These are phyloP conservation scores for Alternaria hordeiaustralica DNA, from an alignment of 2,329 filamentous ascomycete species.

Conservation along the genomic window DNA sequence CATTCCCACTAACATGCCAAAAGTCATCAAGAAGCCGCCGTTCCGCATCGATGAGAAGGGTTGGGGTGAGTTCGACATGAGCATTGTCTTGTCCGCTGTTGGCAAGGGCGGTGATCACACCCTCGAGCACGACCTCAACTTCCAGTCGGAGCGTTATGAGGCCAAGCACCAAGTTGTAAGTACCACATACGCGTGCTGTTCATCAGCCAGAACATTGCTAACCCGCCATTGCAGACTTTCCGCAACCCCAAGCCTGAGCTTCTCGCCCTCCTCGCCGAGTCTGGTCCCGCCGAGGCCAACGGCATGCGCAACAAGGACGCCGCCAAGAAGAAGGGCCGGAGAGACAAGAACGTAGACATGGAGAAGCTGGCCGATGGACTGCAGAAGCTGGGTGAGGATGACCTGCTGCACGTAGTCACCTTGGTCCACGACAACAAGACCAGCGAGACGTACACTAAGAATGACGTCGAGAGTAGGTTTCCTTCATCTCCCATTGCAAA, in stretches of 20 bases:
- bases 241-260: slow-evolving; percentile 92
- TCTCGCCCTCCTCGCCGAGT: slow-evolving; percentile 78
- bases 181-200: slow-evolving; percentile 17
- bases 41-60: slow-evolving; percentile 93
- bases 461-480: slow-evolving; percentile 87
- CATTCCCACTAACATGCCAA: not conserved
- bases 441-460: slow-evolving; percentile 93
- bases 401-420: slow-evolving; percentile 92
- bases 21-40: slow-evolving; percentile 76
- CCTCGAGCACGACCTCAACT: slow-evolving; percentile 90
- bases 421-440: slow-evolving; percentile 98
- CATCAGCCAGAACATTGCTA: not conserved
- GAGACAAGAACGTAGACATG: slow-evolving; percentile 77
- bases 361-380: slow-evolving; percentile 95
- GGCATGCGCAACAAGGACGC: slow-evolving; percentile 70
- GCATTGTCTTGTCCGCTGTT: slow-evolving; percentile 78
- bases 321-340: slow-evolving; percentile 77
- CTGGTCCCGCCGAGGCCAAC: slow-evolving; percentile 74
- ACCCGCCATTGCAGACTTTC: slow-evolving; percentile 64
- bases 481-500: not conserved
- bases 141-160: slow-evolving; percentile 81
- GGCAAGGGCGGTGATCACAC: slow-evolving; percentile 85
- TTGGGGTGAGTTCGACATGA: slow-evolving; percentile 98
- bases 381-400: slow-evolving; percentile 88
- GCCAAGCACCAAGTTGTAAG: slow-evolving; percentile 75